Conservation (phyloP, 2,329 filamentous ascomycete species). For the Balansia obtecta region DNA sequence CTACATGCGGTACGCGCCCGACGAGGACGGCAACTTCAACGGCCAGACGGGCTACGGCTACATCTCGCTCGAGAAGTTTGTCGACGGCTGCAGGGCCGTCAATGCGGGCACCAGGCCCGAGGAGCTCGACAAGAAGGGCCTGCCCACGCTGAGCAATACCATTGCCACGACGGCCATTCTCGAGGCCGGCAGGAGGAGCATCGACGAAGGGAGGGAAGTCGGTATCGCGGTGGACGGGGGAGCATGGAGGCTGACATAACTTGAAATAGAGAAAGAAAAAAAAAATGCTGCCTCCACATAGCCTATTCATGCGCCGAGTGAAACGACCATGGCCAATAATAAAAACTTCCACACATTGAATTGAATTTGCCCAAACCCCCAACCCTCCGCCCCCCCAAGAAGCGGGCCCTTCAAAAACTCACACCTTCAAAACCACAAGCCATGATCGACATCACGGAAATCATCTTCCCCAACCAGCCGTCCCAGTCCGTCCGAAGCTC, state of each 20-base stretch:
- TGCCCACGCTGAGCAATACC: slow-evolving; percentile 81
- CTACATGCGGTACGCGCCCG: slow-evolving; percentile 89
- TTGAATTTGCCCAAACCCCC: no score
- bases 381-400: no score
- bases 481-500: slow-evolving; percentile 60
- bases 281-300: no score
- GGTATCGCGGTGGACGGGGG: slow-evolving; percentile 57
- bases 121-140: slow-evolving; percentile 64
- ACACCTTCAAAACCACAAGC: background rate
- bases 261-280: background rate
- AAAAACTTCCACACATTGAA: no score
- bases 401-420: background rate
- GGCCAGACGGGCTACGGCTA: slow-evolving; percentile 90
- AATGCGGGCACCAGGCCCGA: slow-evolving; percentile 65
- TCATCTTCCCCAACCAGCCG: slow-evolving; percentile 41
- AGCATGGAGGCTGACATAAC: slow-evolving; percentile 50
- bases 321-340: no score
- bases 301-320: no score
- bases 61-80: slow-evolving; percentile 90
- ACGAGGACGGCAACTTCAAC: slow-evolving; percentile 88
- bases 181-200: slow-evolving; percentile 70
- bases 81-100: slow-evolving; percentile 70
- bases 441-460: slow-evolving; percentile 21
- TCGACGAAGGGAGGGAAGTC: slow-evolving; percentile 72
- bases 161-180: slow-evolving; percentile 86